phyloP scores from a whole-genome alignment of 331 rosid genomes.

The Quercus tomentella region DNA sequence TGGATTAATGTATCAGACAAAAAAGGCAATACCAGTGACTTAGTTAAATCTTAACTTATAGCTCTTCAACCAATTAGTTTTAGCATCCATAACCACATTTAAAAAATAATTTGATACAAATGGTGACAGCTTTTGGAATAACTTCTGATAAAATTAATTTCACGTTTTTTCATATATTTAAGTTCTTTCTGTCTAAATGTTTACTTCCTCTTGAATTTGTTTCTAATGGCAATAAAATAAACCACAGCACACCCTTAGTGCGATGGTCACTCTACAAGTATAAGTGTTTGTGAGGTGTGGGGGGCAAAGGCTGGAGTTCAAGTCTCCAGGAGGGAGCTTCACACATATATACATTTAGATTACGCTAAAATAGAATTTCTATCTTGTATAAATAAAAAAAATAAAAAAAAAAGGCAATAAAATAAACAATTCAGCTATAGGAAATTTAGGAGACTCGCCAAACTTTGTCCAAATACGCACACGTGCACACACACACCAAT shows the following conservation, averaged over 20 bases:
- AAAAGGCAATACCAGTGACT: too few species aligned
- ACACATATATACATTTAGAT: too few species aligned
- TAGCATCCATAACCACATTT: not conserved
- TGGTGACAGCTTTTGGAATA: not conserved
- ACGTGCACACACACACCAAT: not conserved
- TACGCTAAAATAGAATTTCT: too few species aligned
- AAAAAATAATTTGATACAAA: not conserved
- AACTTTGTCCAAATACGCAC: not conserved
- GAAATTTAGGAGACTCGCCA: not conserved
- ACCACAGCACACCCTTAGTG: rapidly evolving
- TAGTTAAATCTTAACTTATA: too few species aligned
- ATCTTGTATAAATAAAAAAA: too few species aligned
- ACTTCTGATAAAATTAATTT: not conserved
- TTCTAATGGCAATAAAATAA: not conserved
- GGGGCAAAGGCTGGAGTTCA: rapidly evolving
- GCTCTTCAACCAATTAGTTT: too few species aligned
- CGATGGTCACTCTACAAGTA: too few species aligned
- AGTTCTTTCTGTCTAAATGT: not conserved
- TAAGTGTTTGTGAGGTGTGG: too few species aligned
- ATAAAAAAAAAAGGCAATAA: not conserved
- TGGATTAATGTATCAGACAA: too few species aligned
- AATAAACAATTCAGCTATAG: not conserved
- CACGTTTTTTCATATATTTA: not conserved
- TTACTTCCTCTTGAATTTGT: not conserved
- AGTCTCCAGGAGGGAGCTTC: rapidly evolving